Conservation (phyloP, 768 basidiomycete species). For the Coprinellus micaceus region DNA sequence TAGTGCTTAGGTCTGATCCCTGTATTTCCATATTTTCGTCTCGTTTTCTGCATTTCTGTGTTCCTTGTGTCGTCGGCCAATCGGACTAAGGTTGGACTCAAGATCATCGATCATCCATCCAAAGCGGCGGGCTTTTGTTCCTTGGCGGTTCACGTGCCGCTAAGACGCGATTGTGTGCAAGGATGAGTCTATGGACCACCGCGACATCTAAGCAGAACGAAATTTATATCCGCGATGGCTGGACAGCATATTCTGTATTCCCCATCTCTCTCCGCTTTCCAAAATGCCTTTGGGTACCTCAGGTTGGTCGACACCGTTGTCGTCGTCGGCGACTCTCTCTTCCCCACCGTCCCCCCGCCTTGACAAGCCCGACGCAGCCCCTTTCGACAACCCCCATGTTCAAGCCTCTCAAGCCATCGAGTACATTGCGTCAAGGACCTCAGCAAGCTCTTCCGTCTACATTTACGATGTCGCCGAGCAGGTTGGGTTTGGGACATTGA, state of each 20-base stretch:
- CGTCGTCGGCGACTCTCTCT: conserved; percentile 37
- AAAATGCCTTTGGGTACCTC: conserved; percentile 24
- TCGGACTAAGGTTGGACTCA: too few species aligned
- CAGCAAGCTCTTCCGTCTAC: conserved; percentile 65
- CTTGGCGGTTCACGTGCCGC: conserved; percentile 17
- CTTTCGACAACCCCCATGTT: conserved; percentile 40
- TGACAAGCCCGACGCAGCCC: conserved; percentile 20
- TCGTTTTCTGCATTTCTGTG: neutral
- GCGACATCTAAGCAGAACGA: conserved; percentile 14
- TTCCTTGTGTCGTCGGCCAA: too few species aligned
- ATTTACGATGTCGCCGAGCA: conserved; percentile 83
- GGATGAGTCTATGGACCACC: conserved; percentile 30
- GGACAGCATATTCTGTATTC: neutral
- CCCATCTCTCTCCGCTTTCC: conserved; percentile 1
- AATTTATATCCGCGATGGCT: conserved; percentile 15
- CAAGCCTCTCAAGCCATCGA: conserved; percentile 67
- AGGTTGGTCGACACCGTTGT: conserved; percentile 38
- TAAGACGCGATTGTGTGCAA: conserved; percentile 44
- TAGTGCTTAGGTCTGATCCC: neutral
- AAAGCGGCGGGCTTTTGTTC: neutral
- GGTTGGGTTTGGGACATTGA: conserved; percentile 72
- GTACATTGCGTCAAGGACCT: conserved; percentile 54
- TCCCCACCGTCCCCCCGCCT: conserved; percentile 33
- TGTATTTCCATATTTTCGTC: neutral
- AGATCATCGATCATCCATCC: neutral